Evolutionary conservation across 2,329 filamentous ascomycete species (phyloP).

Genomic region (Xylaria sp.): DNA sequence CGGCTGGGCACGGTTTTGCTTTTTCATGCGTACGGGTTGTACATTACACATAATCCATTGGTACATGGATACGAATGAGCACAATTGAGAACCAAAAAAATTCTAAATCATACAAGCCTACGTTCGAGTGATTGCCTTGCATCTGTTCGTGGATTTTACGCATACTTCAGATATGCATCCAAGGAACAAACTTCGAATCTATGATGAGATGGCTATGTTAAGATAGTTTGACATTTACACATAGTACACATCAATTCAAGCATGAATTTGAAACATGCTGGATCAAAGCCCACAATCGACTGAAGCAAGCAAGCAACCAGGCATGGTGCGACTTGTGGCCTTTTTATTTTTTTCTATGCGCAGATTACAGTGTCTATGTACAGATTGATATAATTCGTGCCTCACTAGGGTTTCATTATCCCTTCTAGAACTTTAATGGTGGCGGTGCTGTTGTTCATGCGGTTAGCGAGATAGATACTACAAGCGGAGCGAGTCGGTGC

Average conservation of each 20-base stretch:
- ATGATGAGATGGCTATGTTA: too few species aligned
- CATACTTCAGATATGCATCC: background rate
- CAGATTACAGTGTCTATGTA: constrained; percentile 51
- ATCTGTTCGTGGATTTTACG: background rate
- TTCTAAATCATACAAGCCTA: constrained; percentile 51
- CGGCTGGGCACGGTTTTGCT: constrained; percentile 78
- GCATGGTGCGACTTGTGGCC: constrained; percentile 13
- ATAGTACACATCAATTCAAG: too few species aligned
- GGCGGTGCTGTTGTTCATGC: constrained; percentile 58
- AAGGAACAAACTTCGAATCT: background rate
- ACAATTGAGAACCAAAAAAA: constrained; percentile 52
- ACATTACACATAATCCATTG: constrained; percentile 74
- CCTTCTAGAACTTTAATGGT: constrained; percentile 58
- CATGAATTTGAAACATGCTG: background rate
- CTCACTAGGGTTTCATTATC: constrained; percentile 15
- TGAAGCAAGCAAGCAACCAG: background rate
- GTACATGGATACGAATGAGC: constrained; percentile 74
- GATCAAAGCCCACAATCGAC: background rate
- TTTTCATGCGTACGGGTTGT: constrained; percentile 72
- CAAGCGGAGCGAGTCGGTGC: background rate
- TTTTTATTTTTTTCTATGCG: constrained; percentile 34
- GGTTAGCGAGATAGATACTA: constrained; percentile 38
- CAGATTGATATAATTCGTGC: constrained; percentile 42
- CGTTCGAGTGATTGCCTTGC: background rate
- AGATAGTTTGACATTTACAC: too few species aligned